These are phyloP conservation scores for Fusarium brevicatenulatum DNA, from an alignment of 2,329 filamentous ascomycete genomes.

Conservation along the genomic window DNA sequence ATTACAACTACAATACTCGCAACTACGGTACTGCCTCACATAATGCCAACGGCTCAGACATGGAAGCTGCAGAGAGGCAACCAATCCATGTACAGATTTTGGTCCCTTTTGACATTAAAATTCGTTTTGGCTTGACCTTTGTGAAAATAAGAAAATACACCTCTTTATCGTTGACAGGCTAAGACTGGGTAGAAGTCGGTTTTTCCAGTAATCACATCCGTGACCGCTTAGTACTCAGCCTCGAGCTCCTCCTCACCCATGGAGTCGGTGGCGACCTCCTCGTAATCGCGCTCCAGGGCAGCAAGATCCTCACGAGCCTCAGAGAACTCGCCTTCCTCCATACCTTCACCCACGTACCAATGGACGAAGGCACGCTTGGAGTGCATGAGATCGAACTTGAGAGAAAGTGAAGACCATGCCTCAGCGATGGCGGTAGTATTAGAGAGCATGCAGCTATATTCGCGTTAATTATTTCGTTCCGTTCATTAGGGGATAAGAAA, in stretches of 20 bases:
- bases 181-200: constrained; percentile 40
- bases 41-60: constrained; percentile 24
- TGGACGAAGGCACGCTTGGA: constrained; percentile 99
- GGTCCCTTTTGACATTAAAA: constrained; percentile 51
- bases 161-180: constrained; percentile 46
- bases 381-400: constrained; percentile 99
- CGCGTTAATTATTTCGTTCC: background rate
- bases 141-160: constrained; percentile 53
- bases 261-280: constrained; percentile 96
- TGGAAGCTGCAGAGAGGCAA: constrained; percentile 12
- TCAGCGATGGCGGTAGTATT: constrained; percentile 99
- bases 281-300: constrained; percentile 97
- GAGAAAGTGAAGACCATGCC: constrained; percentile 94
- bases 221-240: constrained; percentile 82
- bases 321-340: constrained; percentile 99
- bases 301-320: constrained; percentile 99
- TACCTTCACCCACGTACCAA: constrained; percentile 99
- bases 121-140: constrained; percentile 49
- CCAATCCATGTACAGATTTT: constrained; percentile 47
- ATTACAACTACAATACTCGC: constrained; percentile 36
- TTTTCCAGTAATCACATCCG: constrained; percentile 40
- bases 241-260: constrained; percentile 87
- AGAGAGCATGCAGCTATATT: constrained; percentile 90
- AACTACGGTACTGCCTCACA: constrained; percentile 28
- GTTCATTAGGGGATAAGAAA: no score